Conservation (phyloP, 805 yeast species). For the Ogataea paraovalis region DNA sequence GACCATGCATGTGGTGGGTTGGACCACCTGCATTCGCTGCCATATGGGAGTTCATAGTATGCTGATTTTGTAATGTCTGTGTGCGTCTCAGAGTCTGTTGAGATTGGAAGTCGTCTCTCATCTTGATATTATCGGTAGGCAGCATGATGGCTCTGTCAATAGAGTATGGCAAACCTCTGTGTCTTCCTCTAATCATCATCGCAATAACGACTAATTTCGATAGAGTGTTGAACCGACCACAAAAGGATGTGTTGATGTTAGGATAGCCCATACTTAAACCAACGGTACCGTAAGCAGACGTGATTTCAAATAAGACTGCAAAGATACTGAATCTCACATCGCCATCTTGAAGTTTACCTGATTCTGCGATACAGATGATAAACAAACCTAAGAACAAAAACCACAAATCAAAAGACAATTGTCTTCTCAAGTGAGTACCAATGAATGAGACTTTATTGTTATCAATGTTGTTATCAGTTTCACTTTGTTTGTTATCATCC, state of each 20-base stretch:
- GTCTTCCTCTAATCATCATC: constrained; percentile 91
- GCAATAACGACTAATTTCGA: constrained; percentile 84
- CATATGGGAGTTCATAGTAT: constrained; percentile 4
- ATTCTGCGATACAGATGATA: constrained; percentile 83
- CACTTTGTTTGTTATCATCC: constrained; percentile 30
- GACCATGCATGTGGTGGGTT: constrained; percentile 3
- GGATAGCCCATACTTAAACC: constrained; percentile 90
- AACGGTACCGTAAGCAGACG: constrained; percentile 95
- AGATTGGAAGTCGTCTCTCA: constrained; percentile 59
- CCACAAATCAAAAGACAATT: constrained; percentile 93
- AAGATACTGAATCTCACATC: constrained; percentile 59
- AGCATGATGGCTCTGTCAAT: constrained; percentile 91
- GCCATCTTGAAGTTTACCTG: constrained; percentile 47
- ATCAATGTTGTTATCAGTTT: constrained; percentile 33
- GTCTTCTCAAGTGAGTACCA: constrained; percentile 85
- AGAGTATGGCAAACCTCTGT: constrained; percentile 91
- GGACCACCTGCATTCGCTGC: background rate
- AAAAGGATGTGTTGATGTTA: constrained; percentile 58
- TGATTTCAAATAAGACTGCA: constrained; percentile 76
- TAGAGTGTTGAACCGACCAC: constrained; percentile 63
- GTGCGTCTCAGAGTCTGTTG: constrained; percentile 35
- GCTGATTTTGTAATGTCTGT: constrained; percentile 17
- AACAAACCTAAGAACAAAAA: constrained; percentile 82
- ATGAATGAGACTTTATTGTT: constrained; percentile 58
- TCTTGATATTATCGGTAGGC: constrained; percentile 63